Base-by-base conservation (phyloP, 192 early-diverging fungal genomes). In the Gamsiella multidivaricata region DNA sequence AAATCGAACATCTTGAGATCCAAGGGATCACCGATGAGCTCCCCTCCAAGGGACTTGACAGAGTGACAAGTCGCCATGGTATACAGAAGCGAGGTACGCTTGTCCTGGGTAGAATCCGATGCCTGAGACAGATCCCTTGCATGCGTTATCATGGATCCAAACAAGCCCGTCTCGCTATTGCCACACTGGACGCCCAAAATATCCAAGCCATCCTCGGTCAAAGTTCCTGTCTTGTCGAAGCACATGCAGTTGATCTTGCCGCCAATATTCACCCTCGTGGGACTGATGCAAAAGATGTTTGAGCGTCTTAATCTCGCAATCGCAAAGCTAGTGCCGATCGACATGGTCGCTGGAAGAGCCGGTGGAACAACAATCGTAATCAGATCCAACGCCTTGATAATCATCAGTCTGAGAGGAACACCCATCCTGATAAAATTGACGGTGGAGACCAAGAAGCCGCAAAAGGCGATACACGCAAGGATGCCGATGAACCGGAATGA, bases 1-100 rank as follows among this genome's bases (percentile, higher is more conserved):
- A 96, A 96, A 45, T 96, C 92, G 84, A 99, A 97, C 97, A 99
- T 98, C 73, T 94, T 96, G 43, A 97, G 75, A 72, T 99, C 98
- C 46, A 99, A 83, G 6, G 97, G 97, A 79, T 98, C 97, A n/a
- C 98, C 98, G 28, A 98, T 88, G 2, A 94, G 85, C 65, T 92
- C 86, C 20, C 92, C 94, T 34, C 94, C 81, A 1, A 99, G 90
- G 10, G 97, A 87, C 79, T 98, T 98, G 61, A 99, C 86, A n/a
- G 89, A 91, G 68, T 95, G 93, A 51, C 94, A 94, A 7, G 92
- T 90, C 0, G 93, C 84, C 81, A 95, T 86, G 12, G 90, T 88
- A 47, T 88, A 86, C 39, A 91, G 50, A 1, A 91, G 69, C 17
- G 64, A 61, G 0, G 67, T 52, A 17, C 57, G 42, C 32, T 36